phyloP scores from a whole-genome alignment of 306 rosid species.

The Coriaria nepalensis region DNA sequence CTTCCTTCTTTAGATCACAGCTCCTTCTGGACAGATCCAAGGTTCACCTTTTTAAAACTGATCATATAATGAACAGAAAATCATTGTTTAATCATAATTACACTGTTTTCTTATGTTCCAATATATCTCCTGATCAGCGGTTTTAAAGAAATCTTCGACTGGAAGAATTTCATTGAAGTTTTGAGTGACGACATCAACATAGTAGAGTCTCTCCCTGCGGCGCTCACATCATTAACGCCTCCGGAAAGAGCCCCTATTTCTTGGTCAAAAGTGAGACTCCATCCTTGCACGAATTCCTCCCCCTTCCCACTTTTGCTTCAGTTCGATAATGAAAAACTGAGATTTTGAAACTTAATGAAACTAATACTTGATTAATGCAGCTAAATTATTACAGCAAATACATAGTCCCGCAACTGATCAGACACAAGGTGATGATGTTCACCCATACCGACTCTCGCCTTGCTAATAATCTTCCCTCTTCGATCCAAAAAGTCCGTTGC shows the following conservation, averaged over 20 bases:
- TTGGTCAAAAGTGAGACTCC: conserved; percentile 74
- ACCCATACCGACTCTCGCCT: conserved; percentile 45
- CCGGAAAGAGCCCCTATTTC: conserved; percentile 36
- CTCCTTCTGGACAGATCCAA: conserved; percentile 58
- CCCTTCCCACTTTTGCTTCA: too few species aligned
- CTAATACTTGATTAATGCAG: conserved; percentile 16
- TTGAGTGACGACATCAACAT: conserved; percentile 34
- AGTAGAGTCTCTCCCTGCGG: conserved; percentile 35
- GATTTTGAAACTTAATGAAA: background rate
- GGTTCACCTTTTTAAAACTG: conserved; percentile 18
- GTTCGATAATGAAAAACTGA: too few species aligned
- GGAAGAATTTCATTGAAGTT: conserved; percentile 49
- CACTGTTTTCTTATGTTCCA: too few species aligned
- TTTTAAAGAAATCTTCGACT: conserved; percentile 46
- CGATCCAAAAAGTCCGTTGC: conserved; percentile 43
- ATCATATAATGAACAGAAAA: too few species aligned
- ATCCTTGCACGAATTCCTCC: too few species aligned
- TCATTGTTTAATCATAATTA: too few species aligned
- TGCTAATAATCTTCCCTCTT: conserved; percentile 32
- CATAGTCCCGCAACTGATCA: conserved; percentile 22
- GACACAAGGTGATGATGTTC: conserved; percentile 40
- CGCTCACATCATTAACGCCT: conserved; percentile 21
- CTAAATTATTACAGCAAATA: conserved; percentile 36
- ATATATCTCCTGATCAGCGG: conserved; percentile 19
- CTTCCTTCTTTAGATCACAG: conserved; percentile 53